A percentile compares a stretch with the other conserved stretches of the same genome.
These are phyloP conservation scores for Ilyonectria sp. DNA, from an alignment of 2,329 filamentous ascomycete genomes.

Conservation along the genomic window DNA sequence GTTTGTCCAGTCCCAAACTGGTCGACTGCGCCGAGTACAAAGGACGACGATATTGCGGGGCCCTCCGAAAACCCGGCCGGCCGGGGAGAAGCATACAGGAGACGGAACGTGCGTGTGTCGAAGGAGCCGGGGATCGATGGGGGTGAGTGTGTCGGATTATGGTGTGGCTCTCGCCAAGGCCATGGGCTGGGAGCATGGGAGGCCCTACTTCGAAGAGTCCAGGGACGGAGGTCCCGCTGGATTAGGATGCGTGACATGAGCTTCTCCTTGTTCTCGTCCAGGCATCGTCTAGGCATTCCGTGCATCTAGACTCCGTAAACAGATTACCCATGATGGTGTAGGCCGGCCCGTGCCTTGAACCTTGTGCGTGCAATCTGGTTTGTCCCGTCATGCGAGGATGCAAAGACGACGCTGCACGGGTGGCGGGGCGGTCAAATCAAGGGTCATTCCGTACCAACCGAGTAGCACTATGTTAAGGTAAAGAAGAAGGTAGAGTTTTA, in stretches of 20 bases:
- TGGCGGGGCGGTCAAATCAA: not conserved
- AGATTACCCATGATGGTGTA: conserved; percentile 23
- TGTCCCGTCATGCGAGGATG: not conserved
- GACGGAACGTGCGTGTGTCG: conserved; percentile 44
- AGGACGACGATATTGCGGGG: conserved; percentile 38
- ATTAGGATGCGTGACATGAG: conserved; percentile 12
- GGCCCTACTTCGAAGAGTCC: conserved; percentile 8
- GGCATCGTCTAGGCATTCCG: not conserved
- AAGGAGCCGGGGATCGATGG: conserved; percentile 36
- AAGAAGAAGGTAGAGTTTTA: conserved; percentile 3
- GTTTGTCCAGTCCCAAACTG: conserved; percentile 43
- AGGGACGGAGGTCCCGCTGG: conserved; percentile 17
- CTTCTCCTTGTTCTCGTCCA: not conserved
- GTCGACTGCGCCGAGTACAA: conserved; percentile 37
- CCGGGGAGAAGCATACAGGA: conserved; percentile 39
- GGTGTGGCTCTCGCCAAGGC: conserved; percentile 42
- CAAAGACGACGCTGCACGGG: not conserved
- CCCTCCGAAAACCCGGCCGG: conserved; percentile 31
- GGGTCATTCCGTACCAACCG: not conserved
- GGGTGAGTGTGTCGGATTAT: conserved; percentile 41
- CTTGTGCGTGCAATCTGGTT: conserved; percentile 6
- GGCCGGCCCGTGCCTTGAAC: conserved; percentile 22
- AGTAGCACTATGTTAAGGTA: not conserved
- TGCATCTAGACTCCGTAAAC: conserved; percentile 10
- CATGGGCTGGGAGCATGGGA: conserved; percentile 16